These are phyloP conservation scores for Tetracladium maxilliforme DNA, from an alignment of 2,329 filamentous ascomycete species.

Conservation along the genomic window DNA sequence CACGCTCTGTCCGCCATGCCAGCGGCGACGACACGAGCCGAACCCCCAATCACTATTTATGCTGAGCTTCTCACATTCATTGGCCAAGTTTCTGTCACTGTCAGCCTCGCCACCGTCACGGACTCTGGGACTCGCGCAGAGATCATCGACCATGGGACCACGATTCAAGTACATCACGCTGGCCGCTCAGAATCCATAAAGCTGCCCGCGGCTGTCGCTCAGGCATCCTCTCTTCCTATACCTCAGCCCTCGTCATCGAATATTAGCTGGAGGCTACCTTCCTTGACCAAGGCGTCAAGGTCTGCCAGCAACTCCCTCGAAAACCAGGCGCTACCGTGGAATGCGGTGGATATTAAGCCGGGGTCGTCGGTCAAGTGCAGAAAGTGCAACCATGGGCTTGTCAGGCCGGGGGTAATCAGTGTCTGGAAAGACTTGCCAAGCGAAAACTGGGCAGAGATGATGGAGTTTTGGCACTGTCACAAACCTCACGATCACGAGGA, in stretches of 20 bases:
- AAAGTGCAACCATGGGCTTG: constrained; percentile 28
- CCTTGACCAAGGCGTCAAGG: constrained; percentile 3
- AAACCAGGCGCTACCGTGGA: constrained; percentile 37
- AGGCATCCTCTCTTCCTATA: constrained; percentile 6
- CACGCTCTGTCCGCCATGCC: too few species aligned
- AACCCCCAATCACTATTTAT: constrained; percentile 38
- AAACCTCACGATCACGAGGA: constrained; percentile 55
- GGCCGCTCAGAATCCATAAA: constrained; percentile 18
- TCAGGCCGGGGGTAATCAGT: constrained; percentile 19
- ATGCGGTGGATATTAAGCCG: constrained; percentile 28
- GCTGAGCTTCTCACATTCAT: constrained; percentile 53
- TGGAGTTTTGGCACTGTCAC: constrained; percentile 99
- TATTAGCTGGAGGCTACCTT: constrained; percentile 41
- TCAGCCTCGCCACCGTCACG: constrained; percentile 26
- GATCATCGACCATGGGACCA: constrained; percentile 27
- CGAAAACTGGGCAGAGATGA: constrained; percentile 99
- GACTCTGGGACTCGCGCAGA: constrained; percentile 11
- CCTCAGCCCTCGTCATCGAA: constrained; percentile 13
- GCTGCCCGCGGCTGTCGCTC: constrained; percentile 20
- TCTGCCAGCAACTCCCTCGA: constrained; percentile 4
- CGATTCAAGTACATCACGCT: constrained; percentile 32
- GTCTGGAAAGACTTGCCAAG: constrained; percentile 89
- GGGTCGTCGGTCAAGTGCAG: constrained; percentile 17
- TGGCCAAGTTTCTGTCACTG: constrained; percentile 44
- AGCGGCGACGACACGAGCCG: too few species aligned